Evolutionary conservation across 176 grass and related monocot genomes (phyloP).

Genomic region (Triticum urartu): DNA sequence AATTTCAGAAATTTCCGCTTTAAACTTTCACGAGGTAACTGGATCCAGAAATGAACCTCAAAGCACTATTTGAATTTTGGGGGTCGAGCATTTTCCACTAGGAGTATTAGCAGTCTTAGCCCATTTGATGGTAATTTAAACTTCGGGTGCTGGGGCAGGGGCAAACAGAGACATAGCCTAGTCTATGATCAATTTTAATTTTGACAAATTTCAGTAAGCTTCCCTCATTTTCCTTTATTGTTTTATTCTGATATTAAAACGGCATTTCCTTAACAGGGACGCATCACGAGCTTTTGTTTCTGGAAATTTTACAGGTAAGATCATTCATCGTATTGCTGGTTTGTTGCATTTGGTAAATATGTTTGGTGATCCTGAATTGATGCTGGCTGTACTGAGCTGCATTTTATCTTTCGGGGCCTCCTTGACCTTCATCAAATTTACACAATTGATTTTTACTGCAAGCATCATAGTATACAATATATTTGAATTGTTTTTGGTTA

Average conservation of each 20-base stretch:
- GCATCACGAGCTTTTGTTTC: slow-evolving; percentile 91
- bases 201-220: neutral
- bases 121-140: neutral
- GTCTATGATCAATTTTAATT: neutral
- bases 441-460: neutral
- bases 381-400: neutral
- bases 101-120: neutral
- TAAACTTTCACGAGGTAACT: neutral
- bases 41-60: neutral
- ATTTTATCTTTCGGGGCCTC: neutral
- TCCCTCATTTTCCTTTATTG: neutral
- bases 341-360: neutral
- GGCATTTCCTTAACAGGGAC: slow-evolving; percentile 55
- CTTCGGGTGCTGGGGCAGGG: neutral
- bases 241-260: slow-evolving; percentile 37
- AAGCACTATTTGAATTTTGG: neutral
- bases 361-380: neutral
- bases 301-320: slow-evolving; percentile 92
- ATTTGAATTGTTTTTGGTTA: neutral
- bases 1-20: neutral
- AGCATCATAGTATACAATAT: neutral
- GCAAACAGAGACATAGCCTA: neutral
- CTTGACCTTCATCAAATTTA: slow-evolving; percentile 7
- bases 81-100: neutral
- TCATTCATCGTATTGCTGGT: slow-evolving; percentile 1